Conservation (phyloP, 345 rosid species). For the Ceriops tagal region DNA sequence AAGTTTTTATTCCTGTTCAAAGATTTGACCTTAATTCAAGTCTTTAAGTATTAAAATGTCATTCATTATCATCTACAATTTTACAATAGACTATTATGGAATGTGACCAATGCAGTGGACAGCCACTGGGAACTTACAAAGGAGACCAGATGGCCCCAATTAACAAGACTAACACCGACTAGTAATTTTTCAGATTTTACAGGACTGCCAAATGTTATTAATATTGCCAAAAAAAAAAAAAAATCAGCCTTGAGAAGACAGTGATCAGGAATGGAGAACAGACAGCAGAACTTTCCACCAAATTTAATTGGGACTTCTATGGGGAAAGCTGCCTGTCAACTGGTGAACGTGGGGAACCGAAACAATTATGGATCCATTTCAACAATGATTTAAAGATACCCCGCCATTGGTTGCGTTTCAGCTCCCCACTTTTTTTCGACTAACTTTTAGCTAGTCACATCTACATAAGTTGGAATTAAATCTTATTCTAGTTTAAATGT, state of each 20-base stretch:
- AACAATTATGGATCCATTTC: constrained; percentile 40
- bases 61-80: too few species aligned
- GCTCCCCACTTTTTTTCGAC: constrained; percentile 15
- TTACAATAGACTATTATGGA: too few species aligned
- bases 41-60: too few species aligned
- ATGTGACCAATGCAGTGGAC: constrained; percentile 1
- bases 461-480: too few species aligned
- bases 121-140: constrained; percentile 28
- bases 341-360: constrained; percentile 51
- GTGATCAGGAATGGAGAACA: neutral
- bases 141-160: neutral
- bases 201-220: too few species aligned
- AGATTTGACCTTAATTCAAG: too few species aligned
- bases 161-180: too few species aligned
- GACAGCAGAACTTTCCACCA: constrained; percentile 1
- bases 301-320: constrained; percentile 6
- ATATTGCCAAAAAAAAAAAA: too few species aligned
- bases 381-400: constrained; percentile 35
- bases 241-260: too few species aligned
- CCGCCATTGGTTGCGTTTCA: constrained; percentile 32
- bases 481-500: too few species aligned
- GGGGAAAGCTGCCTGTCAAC: constrained; percentile 20
- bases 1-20: too few species aligned
- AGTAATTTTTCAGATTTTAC: too few species aligned
- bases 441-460: constrained; percentile 4